Conservation (phyloP, 805 yeast species). For the Lachancea quebecensis region DNA sequence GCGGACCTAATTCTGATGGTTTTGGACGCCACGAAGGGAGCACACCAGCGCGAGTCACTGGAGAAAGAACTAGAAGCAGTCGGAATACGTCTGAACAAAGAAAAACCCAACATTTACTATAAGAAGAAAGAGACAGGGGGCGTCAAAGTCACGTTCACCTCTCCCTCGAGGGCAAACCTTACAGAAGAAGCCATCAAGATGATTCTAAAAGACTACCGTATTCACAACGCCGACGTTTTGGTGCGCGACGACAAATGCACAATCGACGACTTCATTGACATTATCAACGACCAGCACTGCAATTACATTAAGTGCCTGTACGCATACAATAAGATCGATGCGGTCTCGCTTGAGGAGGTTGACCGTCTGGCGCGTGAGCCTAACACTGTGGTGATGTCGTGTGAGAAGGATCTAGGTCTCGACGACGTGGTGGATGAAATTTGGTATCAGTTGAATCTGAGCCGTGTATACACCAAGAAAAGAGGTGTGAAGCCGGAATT, state of each 20-base stretch:
- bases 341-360: conserved; percentile 89
- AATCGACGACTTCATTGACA: conserved; percentile 88
- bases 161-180: conserved; percentile 68
- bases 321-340: conserved; percentile 91
- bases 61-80: conserved; percentile 89
- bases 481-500: conserved; percentile 80
- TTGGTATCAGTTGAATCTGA: conserved; percentile 78
- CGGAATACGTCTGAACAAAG: conserved; percentile 83
- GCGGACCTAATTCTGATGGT: conserved; percentile 91
- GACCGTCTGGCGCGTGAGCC: conserved; percentile 90
- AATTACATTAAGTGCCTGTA: conserved; percentile 87
- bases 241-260: conserved; percentile 85
- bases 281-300: conserved; percentile 79
- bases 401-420: conserved; percentile 80
- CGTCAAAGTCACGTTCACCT: conserved; percentile 68
- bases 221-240: conserved; percentile 90
- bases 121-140: conserved; percentile 87
- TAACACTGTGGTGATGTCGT: conserved; percentile 88
- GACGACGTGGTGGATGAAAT: conserved; percentile 86
- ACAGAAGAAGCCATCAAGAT: conserved; percentile 74
- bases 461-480: conserved; percentile 81
- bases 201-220: conserved; percentile 75
- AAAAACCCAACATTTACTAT: conserved; percentile 68
- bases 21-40: conserved; percentile 90
- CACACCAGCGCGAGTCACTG: conserved; percentile 77